Percentiles rank a stretch among this genome's conserved stretches.
phyloP scores from a whole-genome alignment of 23 red algal genomes.

The Gracilaria domingensis region DNA sequence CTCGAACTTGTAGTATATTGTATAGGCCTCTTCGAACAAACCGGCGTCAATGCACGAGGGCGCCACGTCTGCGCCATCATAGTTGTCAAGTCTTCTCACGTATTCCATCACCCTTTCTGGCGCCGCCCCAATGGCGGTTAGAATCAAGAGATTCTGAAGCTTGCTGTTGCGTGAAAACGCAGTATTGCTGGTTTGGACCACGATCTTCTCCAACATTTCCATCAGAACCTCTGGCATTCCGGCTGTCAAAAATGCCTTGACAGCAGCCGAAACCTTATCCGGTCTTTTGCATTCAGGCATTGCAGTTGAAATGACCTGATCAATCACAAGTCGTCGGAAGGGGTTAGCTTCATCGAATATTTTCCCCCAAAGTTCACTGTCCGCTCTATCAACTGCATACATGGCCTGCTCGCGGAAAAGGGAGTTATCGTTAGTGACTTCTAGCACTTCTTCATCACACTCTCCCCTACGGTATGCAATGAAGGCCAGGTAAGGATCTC shows the following conservation, averaged over 20 bases:
- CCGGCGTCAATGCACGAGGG: conserved; percentile 85
- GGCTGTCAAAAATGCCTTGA: conserved; percentile 93
- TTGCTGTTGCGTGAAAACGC: conserved; percentile 95
- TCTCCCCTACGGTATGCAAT: conserved; percentile 90
- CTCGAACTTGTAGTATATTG: conserved; percentile 96
- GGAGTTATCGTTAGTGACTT: conserved; percentile 87
- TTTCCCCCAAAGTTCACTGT: conserved; percentile 85
- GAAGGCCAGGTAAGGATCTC: conserved; percentile 90
- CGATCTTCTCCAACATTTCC: conserved; percentile 97
- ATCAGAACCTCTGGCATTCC: conserved; percentile 94
- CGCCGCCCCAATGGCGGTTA: conserved; percentile 92
- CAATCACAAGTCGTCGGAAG: conserved; percentile 83
- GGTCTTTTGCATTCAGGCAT: conserved; percentile 83
- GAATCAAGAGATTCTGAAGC: conserved; percentile 96
- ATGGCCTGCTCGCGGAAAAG: conserved; percentile 94
- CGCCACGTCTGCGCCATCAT: conserved; percentile 85
- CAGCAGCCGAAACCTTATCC: conserved; percentile 90
- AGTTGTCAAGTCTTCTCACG: conserved; percentile 93
- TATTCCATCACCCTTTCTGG: conserved; percentile 94
- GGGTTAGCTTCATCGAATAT: conserved; percentile 86
- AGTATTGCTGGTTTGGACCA: conserved; percentile 85
- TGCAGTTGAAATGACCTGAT: conserved; percentile 88
- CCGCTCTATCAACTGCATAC: conserved; percentile 90
- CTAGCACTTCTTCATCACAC: conserved; percentile 94
- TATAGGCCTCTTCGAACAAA: conserved; percentile 94